Evolutionary conservation across 257 asterid genomes (phyloP).

Genomic region (Datura wrightii): DNA sequence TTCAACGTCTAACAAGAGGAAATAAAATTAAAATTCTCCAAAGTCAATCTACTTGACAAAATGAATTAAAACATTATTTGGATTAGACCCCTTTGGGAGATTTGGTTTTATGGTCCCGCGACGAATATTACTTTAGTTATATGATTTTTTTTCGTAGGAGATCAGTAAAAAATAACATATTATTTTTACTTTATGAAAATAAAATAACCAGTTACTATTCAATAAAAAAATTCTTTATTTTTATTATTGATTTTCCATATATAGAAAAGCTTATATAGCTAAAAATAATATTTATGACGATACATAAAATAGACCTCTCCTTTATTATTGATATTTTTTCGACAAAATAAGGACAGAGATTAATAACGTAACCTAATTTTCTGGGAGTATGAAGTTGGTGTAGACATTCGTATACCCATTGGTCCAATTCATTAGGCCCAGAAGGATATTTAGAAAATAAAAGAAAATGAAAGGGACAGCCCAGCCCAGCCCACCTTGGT

Average conservation of each 20-base stretch:
- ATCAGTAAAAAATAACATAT: too few relatives aligned
- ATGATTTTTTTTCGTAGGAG: too few relatives aligned
- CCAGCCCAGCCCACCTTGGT: conserved; percentile 17
- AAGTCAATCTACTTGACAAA: not conserved
- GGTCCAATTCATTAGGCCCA: not conserved
- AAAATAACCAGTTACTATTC: too few relatives aligned
- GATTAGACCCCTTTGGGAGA: too few relatives aligned
- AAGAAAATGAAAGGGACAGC: conserved; percentile 13
- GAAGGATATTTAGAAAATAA: not conserved
- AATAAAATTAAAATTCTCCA: not conserved
- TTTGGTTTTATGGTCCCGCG: too few relatives aligned
- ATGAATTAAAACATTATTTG: not conserved
- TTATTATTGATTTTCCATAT: too few relatives aligned
- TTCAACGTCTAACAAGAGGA: not conserved
- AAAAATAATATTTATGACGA: too few relatives aligned
- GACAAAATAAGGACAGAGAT: not conserved
- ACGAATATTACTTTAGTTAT: too few relatives aligned
- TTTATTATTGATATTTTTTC: not conserved
- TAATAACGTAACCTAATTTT: conserved; percentile 7
- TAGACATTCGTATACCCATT: not conserved
- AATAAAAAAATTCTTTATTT: too few relatives aligned
- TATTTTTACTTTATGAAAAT: too few relatives aligned
- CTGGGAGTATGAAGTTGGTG: conserved; percentile 2
- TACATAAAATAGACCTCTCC: not conserved
- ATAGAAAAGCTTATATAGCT: too few relatives aligned